These are phyloP conservation scores for Peronosclerospora sorghi DNA, from an alignment of 352 stramenopile genomes.

Conservation along the genomic window DNA sequence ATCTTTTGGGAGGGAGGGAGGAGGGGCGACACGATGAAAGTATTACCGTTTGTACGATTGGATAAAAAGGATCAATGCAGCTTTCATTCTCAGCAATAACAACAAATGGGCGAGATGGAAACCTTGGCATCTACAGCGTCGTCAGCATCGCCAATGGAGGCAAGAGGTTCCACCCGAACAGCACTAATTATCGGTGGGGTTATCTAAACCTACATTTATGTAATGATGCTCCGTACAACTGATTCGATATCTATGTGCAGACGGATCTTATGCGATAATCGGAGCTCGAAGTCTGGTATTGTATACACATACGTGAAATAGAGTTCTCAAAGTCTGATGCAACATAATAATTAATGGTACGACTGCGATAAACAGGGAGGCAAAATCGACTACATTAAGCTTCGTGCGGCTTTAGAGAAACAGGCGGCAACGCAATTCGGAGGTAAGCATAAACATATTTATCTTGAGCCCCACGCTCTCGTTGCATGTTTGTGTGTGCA, in stretches of 20 bases:
- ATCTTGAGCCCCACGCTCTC: not conserved
- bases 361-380: constrained; percentile 21
- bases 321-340: not conserved
- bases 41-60: constrained; percentile 1
- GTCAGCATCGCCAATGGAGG: constrained; percentile 2
- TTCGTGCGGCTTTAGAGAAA: constrained; percentile 47
- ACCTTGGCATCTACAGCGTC: constrained; percentile 6
- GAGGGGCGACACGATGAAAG: constrained; percentile 9
- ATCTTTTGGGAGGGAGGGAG: constrained; percentile 4
- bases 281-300: constrained; percentile 36
- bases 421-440: constrained; percentile 30
- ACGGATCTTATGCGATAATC: constrained; percentile 62
- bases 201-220: not conserved
- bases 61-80: constrained; percentile 8
- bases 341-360: not conserved
- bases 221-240: not conserved
- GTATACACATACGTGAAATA: not conserved
- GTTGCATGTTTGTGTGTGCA: constrained; percentile 6
- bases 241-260: constrained; percentile 18
- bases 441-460: constrained; percentile 21
- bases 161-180: constrained; percentile 19
- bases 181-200: constrained; percentile 54
- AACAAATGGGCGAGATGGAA: not conserved
- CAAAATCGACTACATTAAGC: constrained; percentile 61
- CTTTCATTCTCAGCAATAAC: not conserved